phyloP scores from a whole-genome alignment of 768 basidiomycete species.

The Cubamyces sp. region DNA sequence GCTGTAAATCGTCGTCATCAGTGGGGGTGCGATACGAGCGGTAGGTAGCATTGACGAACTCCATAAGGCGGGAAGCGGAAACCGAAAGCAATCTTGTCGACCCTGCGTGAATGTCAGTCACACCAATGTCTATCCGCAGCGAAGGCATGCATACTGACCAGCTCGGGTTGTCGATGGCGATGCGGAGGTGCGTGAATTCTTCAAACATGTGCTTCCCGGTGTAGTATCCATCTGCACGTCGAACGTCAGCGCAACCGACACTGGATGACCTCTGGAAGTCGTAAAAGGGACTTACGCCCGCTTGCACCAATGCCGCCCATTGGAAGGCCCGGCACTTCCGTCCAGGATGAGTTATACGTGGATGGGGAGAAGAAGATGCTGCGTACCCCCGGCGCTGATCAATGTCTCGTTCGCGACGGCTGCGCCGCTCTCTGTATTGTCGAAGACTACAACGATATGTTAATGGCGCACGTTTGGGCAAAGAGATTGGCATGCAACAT shows the following conservation, averaged over 20 bases:
- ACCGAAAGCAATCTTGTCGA: conserved; percentile 16
- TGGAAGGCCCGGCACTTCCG: conserved; percentile 60
- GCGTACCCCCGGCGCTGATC: conserved; percentile 58
- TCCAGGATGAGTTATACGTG: neutral
- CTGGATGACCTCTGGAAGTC: too few species aligned
- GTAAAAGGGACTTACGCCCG: conserved; percentile 54
- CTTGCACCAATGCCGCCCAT: conserved; percentile 62
- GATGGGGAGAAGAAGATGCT: neutral
- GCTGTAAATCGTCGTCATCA: neutral
- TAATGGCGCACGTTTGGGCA: conserved; percentile 27
- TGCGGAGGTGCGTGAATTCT: conserved; percentile 73
- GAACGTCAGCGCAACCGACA: neutral
- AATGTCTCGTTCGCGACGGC: conserved; percentile 71
- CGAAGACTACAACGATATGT: conserved; percentile 46
- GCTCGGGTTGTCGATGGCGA: conserved; percentile 48
- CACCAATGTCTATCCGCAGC: neutral
- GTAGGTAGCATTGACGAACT: neutral
- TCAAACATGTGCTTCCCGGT: conserved; percentile 75
- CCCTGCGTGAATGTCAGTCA: neutral
- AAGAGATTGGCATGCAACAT: neutral
- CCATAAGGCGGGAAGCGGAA: conserved; percentile 24
- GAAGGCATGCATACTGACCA: conserved; percentile 33
- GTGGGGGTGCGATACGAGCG: neutral
- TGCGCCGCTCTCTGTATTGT: conserved; percentile 70
- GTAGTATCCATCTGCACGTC: conserved; percentile 56